Conservation (phyloP, 495 filamentous ascomycete genomes). For the Penicillium simplicissimum region DNA sequence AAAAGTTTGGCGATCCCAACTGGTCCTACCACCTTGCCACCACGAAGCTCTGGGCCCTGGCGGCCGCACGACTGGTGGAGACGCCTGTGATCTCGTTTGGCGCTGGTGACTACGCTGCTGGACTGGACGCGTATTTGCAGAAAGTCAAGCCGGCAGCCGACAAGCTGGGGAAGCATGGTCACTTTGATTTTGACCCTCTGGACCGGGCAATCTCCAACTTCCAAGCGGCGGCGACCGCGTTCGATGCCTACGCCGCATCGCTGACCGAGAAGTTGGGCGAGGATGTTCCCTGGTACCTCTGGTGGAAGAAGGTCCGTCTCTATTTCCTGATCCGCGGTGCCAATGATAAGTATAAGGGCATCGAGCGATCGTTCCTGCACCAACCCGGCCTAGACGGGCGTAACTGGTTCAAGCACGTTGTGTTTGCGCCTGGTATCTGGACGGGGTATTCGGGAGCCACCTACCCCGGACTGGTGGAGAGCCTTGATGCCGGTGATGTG, state of each 20-base stretch:
- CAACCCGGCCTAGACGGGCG: conserved; percentile 57
- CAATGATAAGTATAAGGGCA: conserved; percentile 62
- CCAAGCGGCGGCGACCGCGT: conserved; percentile 44
- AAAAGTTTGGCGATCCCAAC: conserved; percentile 61
- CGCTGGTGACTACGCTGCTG: conserved; percentile 48
- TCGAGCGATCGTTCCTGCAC: conserved; percentile 64
- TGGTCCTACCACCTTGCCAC: conserved; percentile 63
- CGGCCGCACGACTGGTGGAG: conserved; percentile 49
- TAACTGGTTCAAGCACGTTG: conserved; percentile 68
- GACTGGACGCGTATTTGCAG: conserved; percentile 53
- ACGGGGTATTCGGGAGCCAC: conserved; percentile 82
- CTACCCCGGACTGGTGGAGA: conserved; percentile 63
- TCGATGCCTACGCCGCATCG: conserved; percentile 57
- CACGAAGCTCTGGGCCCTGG: conserved; percentile 57
- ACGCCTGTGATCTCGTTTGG: conserved; percentile 50
- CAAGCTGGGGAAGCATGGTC: conserved; percentile 20
- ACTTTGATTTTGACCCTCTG: conserved; percentile 49
- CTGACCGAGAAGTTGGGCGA: conserved; percentile 50
- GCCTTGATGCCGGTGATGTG: conserved; percentile 54
- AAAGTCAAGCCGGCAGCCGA: conserved; percentile 49
- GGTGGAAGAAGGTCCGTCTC: conserved; percentile 66
- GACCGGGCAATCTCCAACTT: conserved; percentile 51
- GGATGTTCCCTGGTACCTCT: conserved; percentile 74
- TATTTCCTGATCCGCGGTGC: conserved; percentile 52
- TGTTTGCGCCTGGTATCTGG: conserved; percentile 78